These are phyloP conservation scores for Pulveroboletus sp. DNA, from an alignment of 768 basidiomycete species.

Conservation along the genomic window DNA sequence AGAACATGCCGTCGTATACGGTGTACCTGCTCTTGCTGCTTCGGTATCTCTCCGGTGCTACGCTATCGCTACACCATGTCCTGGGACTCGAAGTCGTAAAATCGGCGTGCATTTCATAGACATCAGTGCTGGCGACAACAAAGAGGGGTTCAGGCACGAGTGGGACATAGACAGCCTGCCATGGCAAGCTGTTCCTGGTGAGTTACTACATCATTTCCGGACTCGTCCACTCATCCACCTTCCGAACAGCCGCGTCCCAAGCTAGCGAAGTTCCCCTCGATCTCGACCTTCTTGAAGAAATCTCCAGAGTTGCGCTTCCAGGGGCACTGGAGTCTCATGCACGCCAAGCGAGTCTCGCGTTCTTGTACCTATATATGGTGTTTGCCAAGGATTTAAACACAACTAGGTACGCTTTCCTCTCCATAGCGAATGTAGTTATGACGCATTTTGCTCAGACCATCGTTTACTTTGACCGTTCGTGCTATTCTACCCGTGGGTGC, in stretches of 20 bases:
- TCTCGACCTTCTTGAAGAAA: conserved; percentile 64
- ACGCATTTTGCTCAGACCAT: conserved; percentile 45
- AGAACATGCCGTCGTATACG: conserved; percentile 98
- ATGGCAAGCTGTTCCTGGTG: conserved; percentile 63
- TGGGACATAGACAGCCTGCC: conserved; percentile 79
- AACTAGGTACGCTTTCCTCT: conserved; percentile 47
- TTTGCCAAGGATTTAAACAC: conserved; percentile 41
- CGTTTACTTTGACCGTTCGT: conserved; percentile 76
- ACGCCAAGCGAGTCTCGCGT: conserved; percentile 57
- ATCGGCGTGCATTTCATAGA: conserved; percentile 65
- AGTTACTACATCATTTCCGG: neutral
- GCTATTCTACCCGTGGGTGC: conserved; percentile 91
- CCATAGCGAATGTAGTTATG: conserved; percentile 11
- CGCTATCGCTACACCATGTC: conserved; percentile 70
- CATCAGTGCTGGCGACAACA: conserved; percentile 39
- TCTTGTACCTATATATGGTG: conserved; percentile 91
- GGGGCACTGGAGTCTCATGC: conserved; percentile 31
- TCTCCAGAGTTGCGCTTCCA: conserved; percentile 43
- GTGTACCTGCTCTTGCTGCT: conserved; percentile 94
- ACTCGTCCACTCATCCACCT: neutral
- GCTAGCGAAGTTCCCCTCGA: conserved; percentile 48
- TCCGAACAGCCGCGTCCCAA: conserved; percentile 12
- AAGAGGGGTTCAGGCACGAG: conserved; percentile 57
- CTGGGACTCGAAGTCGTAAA: conserved; percentile 50
- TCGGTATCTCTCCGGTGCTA: conserved; percentile 95